phyloP scores from a whole-genome alignment of 2,329 filamentous ascomycete genomes.

The Ceratocystis ficicola region DNA sequence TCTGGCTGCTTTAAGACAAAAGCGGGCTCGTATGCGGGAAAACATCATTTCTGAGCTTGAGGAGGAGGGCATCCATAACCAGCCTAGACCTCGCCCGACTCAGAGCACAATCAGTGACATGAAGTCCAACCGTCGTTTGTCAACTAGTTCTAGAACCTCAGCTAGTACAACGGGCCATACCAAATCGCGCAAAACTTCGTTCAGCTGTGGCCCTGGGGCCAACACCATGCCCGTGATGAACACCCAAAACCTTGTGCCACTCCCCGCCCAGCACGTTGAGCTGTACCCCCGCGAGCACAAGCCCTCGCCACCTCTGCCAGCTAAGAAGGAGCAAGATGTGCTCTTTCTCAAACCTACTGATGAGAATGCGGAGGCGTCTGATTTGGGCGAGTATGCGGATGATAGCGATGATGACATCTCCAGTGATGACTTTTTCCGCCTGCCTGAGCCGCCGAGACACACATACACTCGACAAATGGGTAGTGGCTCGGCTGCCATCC shows the following conservation, averaged over 20 bases:
- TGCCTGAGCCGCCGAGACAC: conserved; percentile 22
- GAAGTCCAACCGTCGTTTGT: conserved; percentile 11
- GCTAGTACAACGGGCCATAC: conserved; percentile 16
- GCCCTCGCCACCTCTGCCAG: conserved; percentile 13
- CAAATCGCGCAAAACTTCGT: conserved; percentile 17
- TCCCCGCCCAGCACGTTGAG: not conserved
- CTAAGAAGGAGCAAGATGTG: conserved; percentile 20
- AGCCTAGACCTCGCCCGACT: conserved; percentile 7
- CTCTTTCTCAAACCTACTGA: conserved; percentile 20
- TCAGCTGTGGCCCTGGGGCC: conserved; percentile 7
- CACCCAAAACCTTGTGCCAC: not conserved
- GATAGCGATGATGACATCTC: conserved; percentile 25
- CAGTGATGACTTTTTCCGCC: conserved; percentile 22
- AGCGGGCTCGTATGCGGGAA: conserved; percentile 45
- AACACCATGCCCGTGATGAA: not conserved
- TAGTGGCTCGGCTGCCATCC: conserved; percentile 1
- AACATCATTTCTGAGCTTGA: conserved; percentile 35
- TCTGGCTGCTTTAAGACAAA: conserved; percentile 43
- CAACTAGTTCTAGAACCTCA: conserved; percentile 13
- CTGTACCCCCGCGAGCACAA: conserved; percentile 23
- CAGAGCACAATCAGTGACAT: conserved; percentile 1
- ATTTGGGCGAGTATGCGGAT: conserved; percentile 16
- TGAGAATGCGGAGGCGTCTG: conserved; percentile 17
- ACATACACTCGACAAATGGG: conserved; percentile 8
- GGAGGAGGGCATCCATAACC: conserved; percentile 24